phyloP scores from a whole-genome alignment of 2,329 filamentous ascomycete genomes.

The Alternaria conjuncta region DNA sequence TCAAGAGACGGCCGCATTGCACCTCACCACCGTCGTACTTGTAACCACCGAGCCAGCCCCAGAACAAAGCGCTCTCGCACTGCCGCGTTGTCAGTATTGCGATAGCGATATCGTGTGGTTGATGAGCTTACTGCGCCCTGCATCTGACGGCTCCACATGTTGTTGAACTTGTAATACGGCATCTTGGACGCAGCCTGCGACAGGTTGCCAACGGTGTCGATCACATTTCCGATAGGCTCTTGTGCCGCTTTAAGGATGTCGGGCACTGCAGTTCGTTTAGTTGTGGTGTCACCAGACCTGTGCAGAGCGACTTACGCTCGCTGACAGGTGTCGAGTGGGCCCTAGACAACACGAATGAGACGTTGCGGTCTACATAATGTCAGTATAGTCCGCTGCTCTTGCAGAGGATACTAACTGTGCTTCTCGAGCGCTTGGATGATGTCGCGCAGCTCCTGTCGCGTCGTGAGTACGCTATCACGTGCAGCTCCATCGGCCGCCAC shows the following conservation, averaged over 20 bases:
- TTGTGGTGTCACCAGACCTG: background rate
- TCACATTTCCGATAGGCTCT: conserved; percentile 72
- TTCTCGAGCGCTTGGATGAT: conserved; percentile 84
- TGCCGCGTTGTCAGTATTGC: conserved; percentile 33
- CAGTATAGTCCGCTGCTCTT: too few species aligned
- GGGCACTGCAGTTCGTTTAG: conserved; percentile 61
- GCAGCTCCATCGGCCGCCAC: conserved; percentile 19
- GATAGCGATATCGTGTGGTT: background rate
- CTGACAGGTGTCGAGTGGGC: conserved; percentile 84
- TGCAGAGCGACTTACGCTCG: conserved; percentile 57
- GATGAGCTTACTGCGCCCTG: conserved; percentile 71
- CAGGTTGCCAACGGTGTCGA: conserved; percentile 73
- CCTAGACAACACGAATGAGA: conserved; percentile 82
- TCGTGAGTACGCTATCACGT: conserved; percentile 40
- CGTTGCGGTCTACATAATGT: conserved; percentile 65
- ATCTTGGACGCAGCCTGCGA: conserved; percentile 77
- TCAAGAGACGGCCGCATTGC: conserved; percentile 72
- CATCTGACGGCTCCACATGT: conserved; percentile 81
- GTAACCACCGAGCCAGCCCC: conserved; percentile 82
- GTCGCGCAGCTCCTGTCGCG: conserved; percentile 70
- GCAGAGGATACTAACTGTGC: too few species aligned
- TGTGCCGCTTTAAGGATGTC: conserved; percentile 74
- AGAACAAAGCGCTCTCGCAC: conserved; percentile 65
- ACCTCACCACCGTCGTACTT: conserved; percentile 58
- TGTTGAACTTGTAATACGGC: conserved; percentile 98